phyloP scores from a whole-genome alignment of 2,329 filamentous ascomycete genomes.

The Pseudopithomyces maydicus region DNA sequence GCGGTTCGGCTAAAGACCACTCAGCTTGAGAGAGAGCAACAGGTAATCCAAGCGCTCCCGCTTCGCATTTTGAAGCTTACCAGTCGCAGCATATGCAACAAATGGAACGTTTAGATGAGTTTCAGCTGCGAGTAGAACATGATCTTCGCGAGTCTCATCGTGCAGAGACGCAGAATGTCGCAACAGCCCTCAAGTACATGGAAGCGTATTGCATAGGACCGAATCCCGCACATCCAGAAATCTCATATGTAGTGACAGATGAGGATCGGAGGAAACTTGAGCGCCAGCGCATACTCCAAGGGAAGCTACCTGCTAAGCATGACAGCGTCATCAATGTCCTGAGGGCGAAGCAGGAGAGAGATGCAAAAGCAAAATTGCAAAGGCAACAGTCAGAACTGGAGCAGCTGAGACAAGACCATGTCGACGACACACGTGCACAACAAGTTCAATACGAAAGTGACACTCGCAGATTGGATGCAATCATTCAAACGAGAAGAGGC shows the following conservation, averaged over 20 bases:
- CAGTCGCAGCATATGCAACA: conserved; percentile 42
- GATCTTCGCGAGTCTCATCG: conserved; percentile 48
- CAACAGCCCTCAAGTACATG: conserved; percentile 54
- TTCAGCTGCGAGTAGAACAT: conserved; percentile 50
- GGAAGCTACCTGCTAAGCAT: conserved; percentile 50
- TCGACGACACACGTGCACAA: conserved; percentile 39
- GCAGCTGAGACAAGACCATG: conserved; percentile 39
- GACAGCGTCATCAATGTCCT: conserved; percentile 54
- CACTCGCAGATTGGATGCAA: conserved; percentile 36
- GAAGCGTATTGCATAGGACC: conserved; percentile 53
- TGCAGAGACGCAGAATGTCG: conserved; percentile 49
- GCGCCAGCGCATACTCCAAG: conserved; percentile 44
- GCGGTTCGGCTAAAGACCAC: conserved; percentile 23
- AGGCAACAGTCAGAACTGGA: conserved; percentile 48
- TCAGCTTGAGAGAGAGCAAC: conserved; percentile 28
- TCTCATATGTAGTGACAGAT: conserved; percentile 47
- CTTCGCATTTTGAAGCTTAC: conserved; percentile 22
- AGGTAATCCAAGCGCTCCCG: conserved; percentile 25
- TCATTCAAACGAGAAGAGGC: conserved; percentile 39
- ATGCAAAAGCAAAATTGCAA: conserved; percentile 40
- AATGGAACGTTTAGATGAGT: conserved; percentile 51
- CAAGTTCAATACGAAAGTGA: conserved; percentile 42
- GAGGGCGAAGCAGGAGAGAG: conserved; percentile 50
- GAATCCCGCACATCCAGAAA: conserved; percentile 25
- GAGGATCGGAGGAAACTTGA: conserved; percentile 51